phyloP scores from a whole-genome alignment of 345 rosid genomes.

The Boechera stricta region DNA sequence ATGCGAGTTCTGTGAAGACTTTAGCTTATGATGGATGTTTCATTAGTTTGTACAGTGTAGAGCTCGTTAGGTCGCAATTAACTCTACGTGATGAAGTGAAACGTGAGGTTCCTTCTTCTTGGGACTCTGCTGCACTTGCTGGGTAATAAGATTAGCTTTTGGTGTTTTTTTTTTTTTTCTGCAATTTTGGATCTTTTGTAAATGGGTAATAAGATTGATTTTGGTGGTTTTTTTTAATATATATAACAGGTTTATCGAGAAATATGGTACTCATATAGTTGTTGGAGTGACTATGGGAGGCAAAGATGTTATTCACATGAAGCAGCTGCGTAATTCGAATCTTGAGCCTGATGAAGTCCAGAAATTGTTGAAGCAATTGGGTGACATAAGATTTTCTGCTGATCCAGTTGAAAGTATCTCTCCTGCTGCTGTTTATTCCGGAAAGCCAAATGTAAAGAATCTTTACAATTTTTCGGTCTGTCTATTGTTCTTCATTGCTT shows the following conservation, averaged over 20 bases:
- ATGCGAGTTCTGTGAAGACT: slow-evolving; percentile 63
- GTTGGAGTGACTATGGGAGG: slow-evolving; percentile 90
- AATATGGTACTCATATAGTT: slow-evolving; percentile 83
- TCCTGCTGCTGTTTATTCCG: slow-evolving; percentile 38
- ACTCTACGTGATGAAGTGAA: slow-evolving; percentile 68
- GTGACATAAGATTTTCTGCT: slow-evolving; percentile 66
- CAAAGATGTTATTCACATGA: slow-evolving; percentile 73
- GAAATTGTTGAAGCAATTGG: slow-evolving; percentile 64
- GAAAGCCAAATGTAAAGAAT: slow-evolving; percentile 53
- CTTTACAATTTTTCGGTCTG: background rate
- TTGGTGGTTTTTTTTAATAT: background rate
- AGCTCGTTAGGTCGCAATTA: slow-evolving; percentile 69
- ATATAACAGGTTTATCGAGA: slow-evolving; percentile 71
- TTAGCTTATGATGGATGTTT: slow-evolving; percentile 95
- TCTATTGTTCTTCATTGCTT: background rate
- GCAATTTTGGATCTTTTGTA: too few species aligned
- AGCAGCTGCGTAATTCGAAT: slow-evolving; percentile 72
- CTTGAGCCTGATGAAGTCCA: slow-evolving; percentile 64
- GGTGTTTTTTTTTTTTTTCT: too few species aligned
- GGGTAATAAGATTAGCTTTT: slow-evolving; percentile 49
- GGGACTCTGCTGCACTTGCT: slow-evolving; percentile 91
- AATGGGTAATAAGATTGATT: background rate
- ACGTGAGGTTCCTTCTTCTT: slow-evolving; percentile 79
- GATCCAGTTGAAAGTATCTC: slow-evolving; percentile 31
- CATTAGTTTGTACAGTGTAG: slow-evolving; percentile 82